Evolutionary conservation across 495 filamentous ascomycete genomes (phyloP).

Genomic region (Annulohypoxylon maeteangense): DNA sequence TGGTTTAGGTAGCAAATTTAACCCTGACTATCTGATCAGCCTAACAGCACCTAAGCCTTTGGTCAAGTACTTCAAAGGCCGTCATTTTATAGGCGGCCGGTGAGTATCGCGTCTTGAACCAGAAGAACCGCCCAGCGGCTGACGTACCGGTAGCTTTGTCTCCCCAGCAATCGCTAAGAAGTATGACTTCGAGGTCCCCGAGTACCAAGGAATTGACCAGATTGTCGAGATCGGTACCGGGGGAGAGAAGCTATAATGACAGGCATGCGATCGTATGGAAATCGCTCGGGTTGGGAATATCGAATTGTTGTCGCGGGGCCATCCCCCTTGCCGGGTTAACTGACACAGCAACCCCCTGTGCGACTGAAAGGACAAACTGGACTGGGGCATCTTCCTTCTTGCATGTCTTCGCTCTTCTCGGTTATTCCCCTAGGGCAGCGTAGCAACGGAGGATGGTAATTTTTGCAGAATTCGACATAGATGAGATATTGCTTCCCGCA

Average conservation of each 20-base stretch:
- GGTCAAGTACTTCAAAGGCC: conserved; percentile 80
- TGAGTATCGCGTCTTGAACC: conserved; percentile 47
- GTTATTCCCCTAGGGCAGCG: conserved; percentile 53
- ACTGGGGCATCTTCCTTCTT: conserved; percentile 60
- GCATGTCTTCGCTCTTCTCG: conserved; percentile 53
- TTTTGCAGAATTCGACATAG: conserved; percentile 61
- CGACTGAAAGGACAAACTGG: conserved; percentile 61
- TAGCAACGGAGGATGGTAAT: conserved; percentile 57
- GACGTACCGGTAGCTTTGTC: conserved; percentile 71
- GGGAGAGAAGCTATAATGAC: conserved; percentile 66
- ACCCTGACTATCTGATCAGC: conserved; percentile 81
- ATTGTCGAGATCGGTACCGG: conserved; percentile 77
- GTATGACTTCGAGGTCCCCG: conserved; percentile 84
- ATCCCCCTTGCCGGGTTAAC: conserved; percentile 43
- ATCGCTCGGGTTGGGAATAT: conserved; percentile 6
- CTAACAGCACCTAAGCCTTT: conserved; percentile 96
- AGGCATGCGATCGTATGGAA: conserved; percentile 2
- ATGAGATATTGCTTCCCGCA: conserved; percentile 63
- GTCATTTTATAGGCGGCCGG: conserved; percentile 89
- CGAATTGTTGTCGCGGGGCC: conserved; percentile 12
- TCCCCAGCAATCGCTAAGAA: conserved; percentile 81
- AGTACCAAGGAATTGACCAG: conserved; percentile 90
- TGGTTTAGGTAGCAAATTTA: conserved; percentile 82
- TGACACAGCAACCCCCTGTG: conserved; percentile 58
- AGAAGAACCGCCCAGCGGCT: conserved; percentile 21